Percentiles rank a stretch among this genome's conserved stretches.
Conservation (phyloP, 2,329 filamentous ascomycete species). For the Aaosphaeria pasadenensis region DNA sequence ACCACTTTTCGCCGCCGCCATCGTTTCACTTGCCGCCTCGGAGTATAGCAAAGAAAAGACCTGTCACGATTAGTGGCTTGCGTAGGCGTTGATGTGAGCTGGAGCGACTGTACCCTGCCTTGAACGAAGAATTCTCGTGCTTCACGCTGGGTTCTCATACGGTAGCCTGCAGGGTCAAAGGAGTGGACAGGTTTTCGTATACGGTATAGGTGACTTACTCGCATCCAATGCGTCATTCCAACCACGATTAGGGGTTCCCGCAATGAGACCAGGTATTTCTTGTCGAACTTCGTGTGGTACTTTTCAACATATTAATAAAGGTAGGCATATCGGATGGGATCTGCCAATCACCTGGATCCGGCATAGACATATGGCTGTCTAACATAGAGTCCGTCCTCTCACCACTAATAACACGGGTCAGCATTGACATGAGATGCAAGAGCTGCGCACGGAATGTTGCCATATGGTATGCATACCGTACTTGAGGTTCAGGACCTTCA, state of each 20-base stretch:
- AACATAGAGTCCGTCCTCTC: too few relatives aligned
- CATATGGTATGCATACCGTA: too few relatives aligned
- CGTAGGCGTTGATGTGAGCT: neutral
- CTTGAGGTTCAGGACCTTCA: too few relatives aligned
- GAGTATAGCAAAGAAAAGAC: conserved; percentile 20
- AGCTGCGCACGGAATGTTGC: too few relatives aligned
- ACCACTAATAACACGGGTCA: too few relatives aligned
- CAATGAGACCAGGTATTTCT: neutral
- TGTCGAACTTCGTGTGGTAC: too few relatives aligned
- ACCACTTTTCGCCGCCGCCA: neutral
- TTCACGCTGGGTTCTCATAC: conserved; percentile 14
- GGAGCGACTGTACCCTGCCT: conserved; percentile 8
- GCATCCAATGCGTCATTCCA: neutral
- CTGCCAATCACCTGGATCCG: too few relatives aligned
- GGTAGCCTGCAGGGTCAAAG: conserved; percentile 10
- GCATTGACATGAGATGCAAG: too few relatives aligned
- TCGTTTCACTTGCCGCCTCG: conserved; percentile 9
- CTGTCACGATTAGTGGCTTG: conserved; percentile 1
- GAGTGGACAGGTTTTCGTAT: too few relatives aligned
- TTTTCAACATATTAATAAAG: too few relatives aligned
- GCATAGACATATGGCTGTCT: too few relatives aligned
- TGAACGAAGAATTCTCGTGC: conserved; percentile 12
- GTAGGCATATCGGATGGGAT: too few relatives aligned
- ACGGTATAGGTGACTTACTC: neutral
- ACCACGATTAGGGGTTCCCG: neutral